Base-by-base conservation (phyloP, 2,329 filamentous ascomycete species). In the Phialemoniopsis sp. region DNA sequence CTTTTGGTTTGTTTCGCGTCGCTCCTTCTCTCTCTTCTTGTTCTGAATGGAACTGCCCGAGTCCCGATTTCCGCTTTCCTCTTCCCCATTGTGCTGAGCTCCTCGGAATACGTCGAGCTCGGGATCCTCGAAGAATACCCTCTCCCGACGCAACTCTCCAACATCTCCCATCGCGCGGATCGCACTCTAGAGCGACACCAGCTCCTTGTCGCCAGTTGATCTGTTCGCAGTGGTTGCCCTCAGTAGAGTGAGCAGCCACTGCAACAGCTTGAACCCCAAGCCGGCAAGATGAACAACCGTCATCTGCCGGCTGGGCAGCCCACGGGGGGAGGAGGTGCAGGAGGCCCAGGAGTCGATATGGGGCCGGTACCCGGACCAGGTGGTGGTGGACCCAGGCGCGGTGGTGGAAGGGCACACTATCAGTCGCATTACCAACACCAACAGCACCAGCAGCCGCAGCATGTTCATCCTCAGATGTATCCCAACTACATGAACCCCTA, bases 291-390 rank as follows among this genome's bases (percentile, higher is more conserved):
- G 83, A 85, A 81, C 70, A 72, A 72, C 67, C 76, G 72, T 76
- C 80, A 84, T 83, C 80, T 85, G 80, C 80, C 82, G 79, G 80
- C 80, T 78, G 83, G 83, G 75, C 80, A 82, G 67, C 72, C 72
- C 62, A 73, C 78, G 67, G 72, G 63, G 57, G 38, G 53, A 50
- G 42, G 53, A 53, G 49, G 52, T 45, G 39, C 43, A 36, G 30
- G 48, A 44, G 38, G 42, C 37, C 31, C 38, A 28, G 52, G 49
- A 38, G 55, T 46, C 32, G 58, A 59, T 43, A 60, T 62, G 55
- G 60, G 52, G 41, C 50, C 54, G 18, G 60, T 46, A 14, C 46
- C 46, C 17, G 45, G 47, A 31, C 42, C 39, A 31, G 46, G 54
- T 34, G 65, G 40, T 47, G 62, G 54, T 48, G 54, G 52, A 44